Evolutionary conservation across 331 rosid species (phyloP), one percentile per base, ranked within the genome.

Genomic region (Pyrus hybrid): DNA sequence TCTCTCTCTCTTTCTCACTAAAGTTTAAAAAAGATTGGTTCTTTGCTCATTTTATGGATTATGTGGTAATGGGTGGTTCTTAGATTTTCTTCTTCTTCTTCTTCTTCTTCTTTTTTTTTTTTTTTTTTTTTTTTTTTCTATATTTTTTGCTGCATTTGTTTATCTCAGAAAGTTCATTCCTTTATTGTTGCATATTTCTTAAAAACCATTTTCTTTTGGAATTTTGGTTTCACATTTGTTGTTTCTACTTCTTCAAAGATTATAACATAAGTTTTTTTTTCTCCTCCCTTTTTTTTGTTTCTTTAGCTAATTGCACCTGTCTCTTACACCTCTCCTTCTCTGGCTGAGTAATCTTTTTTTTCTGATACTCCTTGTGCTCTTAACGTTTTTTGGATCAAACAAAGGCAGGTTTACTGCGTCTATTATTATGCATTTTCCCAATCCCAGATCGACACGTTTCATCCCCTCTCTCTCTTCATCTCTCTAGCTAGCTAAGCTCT

Each of bases 391-490:
- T 67, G 67, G 85, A 29, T 77, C 61, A 53, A 30, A 41, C 62
- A 68, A 60, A 30, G 67, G 10, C 29, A 13, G 78, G 32, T 74
- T 70, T 82, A 57, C 54, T 56, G 21, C 20, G 68, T 30, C 71
- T 45, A 37, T 54, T 7, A 43, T 51, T 22, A 41, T 16, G 41
- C 57, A 33, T 18, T 37, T 62, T 20, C 26, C 88, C 86, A 81
- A 73, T 72, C 63, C 80, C 77, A 80, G 83, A 84, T 87, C 79
- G 80, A 84, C 91, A 86, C 84, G 89, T 88, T 77, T 82, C 78
- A 47, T 62, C 30, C 67, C 18, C 20, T 58, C 51, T 28, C 79
- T 60, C 75, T 69, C 64, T 67, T 29, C 53, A 32, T 25, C 68
- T 45, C 21, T 62, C 57, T 32, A 74, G 54, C 70, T 56, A 70